These are phyloP conservation scores for Saccharomycopsis fibuligera DNA, from an alignment of 805 yeast genomes.

Conservation along the genomic window DNA sequence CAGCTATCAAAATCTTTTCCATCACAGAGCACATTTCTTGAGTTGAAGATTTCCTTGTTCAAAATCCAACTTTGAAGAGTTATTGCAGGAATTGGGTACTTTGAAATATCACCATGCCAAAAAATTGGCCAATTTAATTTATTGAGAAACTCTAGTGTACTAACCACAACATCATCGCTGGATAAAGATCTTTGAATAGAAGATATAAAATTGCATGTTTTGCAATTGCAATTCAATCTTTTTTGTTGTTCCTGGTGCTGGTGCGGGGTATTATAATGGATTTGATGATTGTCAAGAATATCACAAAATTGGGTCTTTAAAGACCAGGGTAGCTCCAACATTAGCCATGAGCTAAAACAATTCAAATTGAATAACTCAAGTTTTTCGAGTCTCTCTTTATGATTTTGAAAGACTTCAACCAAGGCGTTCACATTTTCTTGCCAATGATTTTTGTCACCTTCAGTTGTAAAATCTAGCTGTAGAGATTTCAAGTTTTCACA, in stretches of 20 bases:
- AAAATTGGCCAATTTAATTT: neutral
- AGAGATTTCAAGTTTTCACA: neutral
- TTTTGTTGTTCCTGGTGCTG: no score
- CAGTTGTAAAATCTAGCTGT: neutral
- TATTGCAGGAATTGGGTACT: neutral
- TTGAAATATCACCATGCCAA: neutral
- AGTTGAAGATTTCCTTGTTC: neutral
- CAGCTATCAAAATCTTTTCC: neutral
- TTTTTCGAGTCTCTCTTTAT: neutral
- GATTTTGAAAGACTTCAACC: no score
- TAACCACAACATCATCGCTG: neutral
- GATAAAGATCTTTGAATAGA: neutral
- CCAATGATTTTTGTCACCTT: neutral
- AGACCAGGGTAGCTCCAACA: no score
- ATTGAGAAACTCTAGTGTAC: neutral
- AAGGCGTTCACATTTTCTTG: neutral
- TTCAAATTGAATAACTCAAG: neutral
- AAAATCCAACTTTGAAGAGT: neutral
- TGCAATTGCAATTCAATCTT: no score
- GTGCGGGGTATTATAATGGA: no score
- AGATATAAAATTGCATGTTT: neutral
- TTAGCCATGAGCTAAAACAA: no score
- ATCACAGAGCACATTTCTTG: no score
- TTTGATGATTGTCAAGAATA: no score
- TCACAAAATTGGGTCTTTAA: no score